A percentile compares a stretch with the other conserved stretches of the same genome.
Conservation (phyloP, 441 rosid genomes). For the Pelargonium australe region DNA sequence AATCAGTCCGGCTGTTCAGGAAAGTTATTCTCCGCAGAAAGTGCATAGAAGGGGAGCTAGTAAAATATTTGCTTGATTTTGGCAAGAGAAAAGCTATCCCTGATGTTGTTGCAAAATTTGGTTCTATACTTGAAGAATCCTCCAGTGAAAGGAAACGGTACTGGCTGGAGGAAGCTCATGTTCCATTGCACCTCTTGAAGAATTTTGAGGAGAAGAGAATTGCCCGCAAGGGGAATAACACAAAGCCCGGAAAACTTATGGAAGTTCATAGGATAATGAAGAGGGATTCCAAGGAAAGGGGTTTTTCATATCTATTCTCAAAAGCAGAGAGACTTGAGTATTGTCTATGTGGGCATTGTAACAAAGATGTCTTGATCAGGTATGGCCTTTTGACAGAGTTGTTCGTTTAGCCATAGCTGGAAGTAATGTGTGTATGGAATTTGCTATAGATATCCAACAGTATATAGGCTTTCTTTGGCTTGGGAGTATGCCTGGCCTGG, state of each 20-base stretch:
- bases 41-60: constrained; percentile 44
- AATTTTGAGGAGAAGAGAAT: constrained; percentile 86
- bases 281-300: constrained; percentile 40
- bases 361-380: constrained; percentile 70
- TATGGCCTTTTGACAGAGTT: constrained; percentile 20
- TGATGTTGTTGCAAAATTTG: constrained; percentile 58
- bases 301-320: constrained; percentile 68
- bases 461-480: background rate
- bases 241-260: constrained; percentile 37
- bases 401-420: background rate
- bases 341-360: constrained; percentile 67
- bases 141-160: constrained; percentile 82
- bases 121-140: constrained; percentile 67
- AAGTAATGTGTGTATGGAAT: background rate
- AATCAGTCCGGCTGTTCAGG: constrained; percentile 72
- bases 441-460: background rate
- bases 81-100: constrained; percentile 91
- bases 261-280: constrained; percentile 31
- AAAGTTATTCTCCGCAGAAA: constrained; percentile 81
- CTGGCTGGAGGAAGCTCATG: constrained; percentile 70
- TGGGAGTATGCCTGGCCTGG: background rate
- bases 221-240: constrained; percentile 48
- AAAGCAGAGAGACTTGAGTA: constrained; percentile 70
- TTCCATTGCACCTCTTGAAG: constrained; percentile 90
- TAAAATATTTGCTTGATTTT: constrained; percentile 91